A percentile compares a stretch with the other conserved stretches of the same genome.
phyloP scores from a whole-genome alignment of 345 rosid species.

The Salix udensis region DNA sequence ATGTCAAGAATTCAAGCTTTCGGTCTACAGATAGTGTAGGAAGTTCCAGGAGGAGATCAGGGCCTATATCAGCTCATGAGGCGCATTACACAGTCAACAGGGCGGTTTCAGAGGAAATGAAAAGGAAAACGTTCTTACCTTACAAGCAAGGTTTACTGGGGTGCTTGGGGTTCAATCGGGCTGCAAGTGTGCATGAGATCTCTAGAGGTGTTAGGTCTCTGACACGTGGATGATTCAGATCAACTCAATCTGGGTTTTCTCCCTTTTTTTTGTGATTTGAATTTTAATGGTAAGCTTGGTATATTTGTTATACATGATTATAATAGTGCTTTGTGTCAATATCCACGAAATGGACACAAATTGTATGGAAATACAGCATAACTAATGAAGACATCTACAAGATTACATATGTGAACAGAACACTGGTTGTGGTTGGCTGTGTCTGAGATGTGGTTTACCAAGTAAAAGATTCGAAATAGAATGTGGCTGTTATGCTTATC shows the following conservation, averaged over 20 bases:
- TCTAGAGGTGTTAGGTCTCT: constrained; percentile 67
- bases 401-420: not conserved
- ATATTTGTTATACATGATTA: constrained; percentile 6
- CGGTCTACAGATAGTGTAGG: constrained; percentile 61
- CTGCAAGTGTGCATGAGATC: constrained; percentile 47
- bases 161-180: constrained; percentile 78
- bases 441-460: constrained; percentile 9
- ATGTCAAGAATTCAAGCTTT: constrained; percentile 50
- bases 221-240: constrained; percentile 52
- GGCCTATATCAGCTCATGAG: constrained; percentile 68
- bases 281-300: not conserved
- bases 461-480: constrained; percentile 2
- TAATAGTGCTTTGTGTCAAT: constrained; percentile 10
- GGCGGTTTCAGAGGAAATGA: constrained; percentile 85
- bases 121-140: constrained; percentile 78
- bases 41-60: constrained; percentile 39
- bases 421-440: not conserved
- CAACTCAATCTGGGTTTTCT: not conserved
- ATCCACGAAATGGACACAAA: constrained; percentile 1
- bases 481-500: constrained; percentile 1
- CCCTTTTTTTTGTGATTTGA: not conserved
- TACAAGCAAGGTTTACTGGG: constrained; percentile 88
- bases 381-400: not conserved
- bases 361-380: not conserved
- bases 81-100: constrained; percentile 80